Base-by-base conservation (phyloP, 441 rosid species). In the Pelargonium myrrhifolium region DNA sequence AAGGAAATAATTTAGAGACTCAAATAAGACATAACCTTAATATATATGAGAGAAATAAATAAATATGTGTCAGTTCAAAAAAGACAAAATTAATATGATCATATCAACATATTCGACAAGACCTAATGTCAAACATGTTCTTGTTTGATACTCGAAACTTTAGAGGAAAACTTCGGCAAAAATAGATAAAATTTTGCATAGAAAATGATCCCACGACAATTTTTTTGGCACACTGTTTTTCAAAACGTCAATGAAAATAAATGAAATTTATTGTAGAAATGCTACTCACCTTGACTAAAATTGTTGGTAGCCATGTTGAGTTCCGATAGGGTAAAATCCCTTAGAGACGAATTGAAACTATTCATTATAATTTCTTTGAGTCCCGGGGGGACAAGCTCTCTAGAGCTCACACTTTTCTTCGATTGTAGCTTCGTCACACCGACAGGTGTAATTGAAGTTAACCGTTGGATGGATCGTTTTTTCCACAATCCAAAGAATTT, bases 401-500 rank as follows among this genome's bases (percentile, higher is more conserved):
- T 72, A 17, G 72, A 20, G 61, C 87, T 80, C 68, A 73, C 76
- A 72, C 79, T 85, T 70, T 77, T 84, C 67, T 74, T 78, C 70
- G 62, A 78, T 4, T 78, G 68, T 45, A 80, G 47, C 63, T 65
- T 72, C 11, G 86, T 76, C 11, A 75, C 67, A 0, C 81, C 62
- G 7, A 70, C 71, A 68, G 88, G 86, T 74, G 87, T 77, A 39
- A 84, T 80, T 9, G 88, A 71, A 74, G 81, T 43, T 2, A 87
- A 79, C 65, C 78, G 85, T 83, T 82, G 87, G 3, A 72, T 63
- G 18, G 96, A 79, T 72, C 53, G 83, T 65, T 73, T 81, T 76
- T 86, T 93, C 97, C 85, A 93, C 66, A 74, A 47, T 53, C 79
- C 86, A 65, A 87, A 81, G 85, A 89, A 87, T 17, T 77, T 90